Evolutionary conservation across 495 filamentous ascomycete species (phyloP).

Genomic region (Trichocladium uniseriatum): DNA sequence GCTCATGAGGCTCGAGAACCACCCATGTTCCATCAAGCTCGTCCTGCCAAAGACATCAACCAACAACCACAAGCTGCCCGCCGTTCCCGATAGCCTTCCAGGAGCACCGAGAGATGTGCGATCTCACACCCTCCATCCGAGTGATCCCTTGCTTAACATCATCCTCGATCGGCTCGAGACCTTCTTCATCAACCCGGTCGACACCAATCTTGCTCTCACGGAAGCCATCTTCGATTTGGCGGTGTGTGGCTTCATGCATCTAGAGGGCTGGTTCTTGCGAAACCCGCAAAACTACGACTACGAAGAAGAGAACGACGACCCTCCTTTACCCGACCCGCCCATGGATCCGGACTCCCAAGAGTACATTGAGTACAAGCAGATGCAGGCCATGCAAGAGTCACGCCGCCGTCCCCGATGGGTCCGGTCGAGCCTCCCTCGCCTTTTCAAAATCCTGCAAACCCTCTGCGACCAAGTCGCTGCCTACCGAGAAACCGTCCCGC

Average conservation of each 20-base stretch:
- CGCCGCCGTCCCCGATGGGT: conserved; percentile 44
- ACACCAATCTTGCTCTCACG: conserved; percentile 79
- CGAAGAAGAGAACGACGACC: conserved; percentile 34
- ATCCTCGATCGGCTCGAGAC: conserved; percentile 59
- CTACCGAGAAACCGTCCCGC: conserved; percentile 59
- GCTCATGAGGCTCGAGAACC: conserved; percentile 66
- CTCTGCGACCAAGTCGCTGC: conserved; percentile 56
- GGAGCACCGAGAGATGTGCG: conserved; percentile 47
- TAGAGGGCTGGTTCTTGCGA: conserved; percentile 85
- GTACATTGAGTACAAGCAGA: conserved; percentile 35
- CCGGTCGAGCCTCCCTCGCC: conserved; percentile 36
- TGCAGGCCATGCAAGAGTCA: conserved; percentile 38
- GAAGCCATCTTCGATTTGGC: conserved; percentile 73
- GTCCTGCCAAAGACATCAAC: conserved; percentile 45
- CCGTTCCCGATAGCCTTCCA: conserved; percentile 41
- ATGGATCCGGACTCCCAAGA: conserved; percentile 30
- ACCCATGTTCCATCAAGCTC: conserved; percentile 57
- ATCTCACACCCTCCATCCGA: conserved; percentile 51
- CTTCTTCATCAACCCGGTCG: conserved; percentile 84
- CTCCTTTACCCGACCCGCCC: conserved; percentile 17
- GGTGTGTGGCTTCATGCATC: conserved; percentile 68
- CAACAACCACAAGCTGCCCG: conserved; percentile 42
- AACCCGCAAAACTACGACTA: conserved; percentile 54
- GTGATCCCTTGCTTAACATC: conserved; percentile 68
- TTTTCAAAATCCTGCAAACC: conserved; percentile 41